A percentile compares a stretch with the other conserved stretches of the same genome.
Evolutionary conservation across 2,329 filamentous ascomycete genomes (phyloP).

Genomic region (Trichoderma lentiforme): DNA sequence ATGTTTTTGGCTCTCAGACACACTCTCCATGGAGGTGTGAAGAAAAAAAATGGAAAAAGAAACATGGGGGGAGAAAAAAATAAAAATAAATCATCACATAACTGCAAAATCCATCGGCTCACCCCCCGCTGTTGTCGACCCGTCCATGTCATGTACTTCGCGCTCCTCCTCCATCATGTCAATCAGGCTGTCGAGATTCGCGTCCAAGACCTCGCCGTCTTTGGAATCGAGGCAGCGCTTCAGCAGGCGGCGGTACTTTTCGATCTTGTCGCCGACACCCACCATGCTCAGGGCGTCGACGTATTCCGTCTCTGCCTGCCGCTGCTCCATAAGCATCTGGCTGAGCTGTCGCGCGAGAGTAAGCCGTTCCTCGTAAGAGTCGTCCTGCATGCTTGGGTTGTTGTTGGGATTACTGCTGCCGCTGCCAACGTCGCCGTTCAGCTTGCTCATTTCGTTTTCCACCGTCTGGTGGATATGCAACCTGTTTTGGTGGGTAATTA

Average conservation of each 20-base stretch:
- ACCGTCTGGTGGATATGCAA: conserved; percentile 52
- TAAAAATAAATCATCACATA: conserved; percentile 1
- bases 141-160: conserved; percentile 42
- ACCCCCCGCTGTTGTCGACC: conserved; percentile 26
- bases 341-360: conserved; percentile 56
- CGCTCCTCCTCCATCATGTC: conserved; percentile 61
- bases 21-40: neutral
- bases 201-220: conserved; percentile 66
- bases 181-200: conserved; percentile 58
- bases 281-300: conserved; percentile 65
- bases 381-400: conserved; percentile 31
- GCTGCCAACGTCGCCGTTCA: conserved; percentile 44
- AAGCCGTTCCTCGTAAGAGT: conserved; percentile 54
- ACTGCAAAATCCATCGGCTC: conserved; percentile 32
- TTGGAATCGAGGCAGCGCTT: conserved; percentile 64
- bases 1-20: neutral
- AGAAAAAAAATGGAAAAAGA: neutral
- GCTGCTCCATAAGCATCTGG: conserved; percentile 56
- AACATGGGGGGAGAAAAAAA: neutral
- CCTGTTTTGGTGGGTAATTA: conserved; percentile 52
- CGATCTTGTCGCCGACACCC: conserved; percentile 69
- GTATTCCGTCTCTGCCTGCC: conserved; percentile 62
- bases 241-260: conserved; percentile 68
- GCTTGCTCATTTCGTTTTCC: conserved; percentile 47
- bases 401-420: conserved; percentile 4